Conservation (phyloP, 805 yeast genomes). For the Metschnikowia bowlesiae region DNA sequence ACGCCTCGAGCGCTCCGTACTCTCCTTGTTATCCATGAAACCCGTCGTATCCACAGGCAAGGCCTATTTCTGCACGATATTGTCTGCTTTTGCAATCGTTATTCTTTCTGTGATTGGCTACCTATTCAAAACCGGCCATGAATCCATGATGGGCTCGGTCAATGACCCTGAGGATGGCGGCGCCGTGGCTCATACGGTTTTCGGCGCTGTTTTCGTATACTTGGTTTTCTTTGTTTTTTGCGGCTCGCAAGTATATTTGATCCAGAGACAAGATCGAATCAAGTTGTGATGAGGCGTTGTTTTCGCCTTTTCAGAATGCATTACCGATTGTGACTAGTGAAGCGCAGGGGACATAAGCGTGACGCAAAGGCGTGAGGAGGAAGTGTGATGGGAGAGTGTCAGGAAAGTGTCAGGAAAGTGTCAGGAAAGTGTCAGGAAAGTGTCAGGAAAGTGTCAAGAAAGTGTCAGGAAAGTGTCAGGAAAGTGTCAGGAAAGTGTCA, state of each 20-base stretch:
- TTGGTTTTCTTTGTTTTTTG: slow-evolving; percentile 78
- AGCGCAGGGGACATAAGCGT: too few relatives aligned
- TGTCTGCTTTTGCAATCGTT: slow-evolving; percentile 88
- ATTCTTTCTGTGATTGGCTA: slow-evolving; percentile 82
- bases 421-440: too few relatives aligned
- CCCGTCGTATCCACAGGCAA: slow-evolving; percentile 56
- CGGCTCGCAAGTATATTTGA: slow-evolving; percentile 73
- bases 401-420: too few relatives aligned
- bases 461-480: too few relatives aligned
- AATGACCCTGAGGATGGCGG: slow-evolving; percentile 90
- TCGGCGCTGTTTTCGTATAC: slow-evolving; percentile 85
- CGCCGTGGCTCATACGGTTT: slow-evolving; percentile 88
- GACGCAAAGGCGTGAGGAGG: too few relatives aligned
- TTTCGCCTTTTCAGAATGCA: not conserved
- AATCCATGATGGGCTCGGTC: slow-evolving; percentile 87
- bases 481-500: too few relatives aligned
- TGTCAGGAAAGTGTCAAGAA: too few relatives aligned
- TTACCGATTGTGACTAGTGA: not conserved
- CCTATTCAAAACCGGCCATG: slow-evolving; percentile 75
- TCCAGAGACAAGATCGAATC: slow-evolving; percentile 63
- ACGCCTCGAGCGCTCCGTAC: not conserved
- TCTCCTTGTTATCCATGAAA: slow-evolving; percentile 25
- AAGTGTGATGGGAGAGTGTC: too few relatives aligned
- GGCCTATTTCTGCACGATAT: slow-evolving; percentile 93
- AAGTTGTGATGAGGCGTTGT: slow-evolving; percentile 24